These are phyloP conservation scores for Arxiozyma heterogenica DNA, from an alignment of 1,139 yeast species.

Conservation along the genomic window DNA sequence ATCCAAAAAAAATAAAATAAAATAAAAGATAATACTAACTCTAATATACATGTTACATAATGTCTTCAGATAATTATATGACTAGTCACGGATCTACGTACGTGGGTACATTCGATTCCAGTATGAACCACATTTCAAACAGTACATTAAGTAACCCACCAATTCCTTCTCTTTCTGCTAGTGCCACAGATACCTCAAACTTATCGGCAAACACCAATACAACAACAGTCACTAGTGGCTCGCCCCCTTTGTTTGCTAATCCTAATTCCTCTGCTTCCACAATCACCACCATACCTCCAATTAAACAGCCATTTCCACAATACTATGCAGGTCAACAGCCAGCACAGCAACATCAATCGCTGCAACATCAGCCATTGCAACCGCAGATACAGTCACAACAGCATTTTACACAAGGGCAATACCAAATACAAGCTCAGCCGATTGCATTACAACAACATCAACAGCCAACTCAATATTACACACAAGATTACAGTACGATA, in stretches of 20 bases:
- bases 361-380: no score
- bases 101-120: background rate
- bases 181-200: background rate
- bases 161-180: background rate
- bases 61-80: background rate
- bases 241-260: no score
- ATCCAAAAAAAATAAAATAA: no score
- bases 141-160: background rate
- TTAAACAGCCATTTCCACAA: background rate
- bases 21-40: no score
- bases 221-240: background rate
- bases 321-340: background rate
- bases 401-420: conserved; percentile 5
- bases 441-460: conserved; percentile 5
- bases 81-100: background rate
- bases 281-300: background rate
- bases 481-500: background rate
- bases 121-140: background rate
- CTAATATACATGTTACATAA: no score
- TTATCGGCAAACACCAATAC: background rate
- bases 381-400: background rate
- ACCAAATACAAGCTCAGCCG: conserved; percentile 11
- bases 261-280: no score
- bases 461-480: conserved; percentile 9
- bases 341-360: background rate